phyloP scores from a whole-genome alignment of 768 basidiomycete genomes.

The Chlorophyllum brunneum region DNA sequence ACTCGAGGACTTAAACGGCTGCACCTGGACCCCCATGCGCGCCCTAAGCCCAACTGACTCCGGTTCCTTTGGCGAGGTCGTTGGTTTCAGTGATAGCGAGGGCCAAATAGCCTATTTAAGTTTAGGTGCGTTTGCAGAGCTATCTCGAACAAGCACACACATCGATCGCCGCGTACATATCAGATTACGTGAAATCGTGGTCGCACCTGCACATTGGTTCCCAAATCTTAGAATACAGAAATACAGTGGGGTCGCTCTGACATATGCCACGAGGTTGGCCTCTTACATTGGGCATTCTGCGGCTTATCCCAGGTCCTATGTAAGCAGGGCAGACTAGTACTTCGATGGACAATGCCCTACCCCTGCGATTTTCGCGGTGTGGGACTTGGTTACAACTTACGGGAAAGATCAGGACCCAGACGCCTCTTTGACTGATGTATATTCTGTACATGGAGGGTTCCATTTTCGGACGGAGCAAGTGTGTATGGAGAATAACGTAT shows the following conservation, averaged over 20 bases:
- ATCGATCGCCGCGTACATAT: too few species aligned
- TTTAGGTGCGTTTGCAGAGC: slow-evolving; percentile 6
- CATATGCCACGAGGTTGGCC: slow-evolving; percentile 4
- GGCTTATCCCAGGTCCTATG: background rate
- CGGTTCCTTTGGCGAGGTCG: slow-evolving; percentile 8
- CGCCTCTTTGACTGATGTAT: background rate
- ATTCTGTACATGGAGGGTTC: background rate
- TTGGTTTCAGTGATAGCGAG: background rate
- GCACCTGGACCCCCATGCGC: background rate
- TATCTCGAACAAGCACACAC: background rate
- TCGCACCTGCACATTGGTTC: background rate
- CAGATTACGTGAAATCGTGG: slow-evolving; percentile 1
- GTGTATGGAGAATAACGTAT: slow-evolving; percentile 8
- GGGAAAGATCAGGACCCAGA: too few species aligned
- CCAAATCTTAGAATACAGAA: background rate
- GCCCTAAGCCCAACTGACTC: background rate
- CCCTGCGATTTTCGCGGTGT: background rate
- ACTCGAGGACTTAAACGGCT: background rate
- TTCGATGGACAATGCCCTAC: background rate
- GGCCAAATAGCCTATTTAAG: slow-evolving; percentile 15
- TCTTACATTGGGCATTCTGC: background rate
- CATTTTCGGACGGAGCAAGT: slow-evolving; percentile 12
- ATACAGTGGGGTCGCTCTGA: slow-evolving; percentile 2
- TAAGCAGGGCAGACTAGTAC: background rate
- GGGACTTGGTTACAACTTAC: too few species aligned